These are phyloP conservation scores for Amaranthus cruentus DNA, from an alignment of 148 eudicot genomes.

Conservation along the genomic window DNA sequence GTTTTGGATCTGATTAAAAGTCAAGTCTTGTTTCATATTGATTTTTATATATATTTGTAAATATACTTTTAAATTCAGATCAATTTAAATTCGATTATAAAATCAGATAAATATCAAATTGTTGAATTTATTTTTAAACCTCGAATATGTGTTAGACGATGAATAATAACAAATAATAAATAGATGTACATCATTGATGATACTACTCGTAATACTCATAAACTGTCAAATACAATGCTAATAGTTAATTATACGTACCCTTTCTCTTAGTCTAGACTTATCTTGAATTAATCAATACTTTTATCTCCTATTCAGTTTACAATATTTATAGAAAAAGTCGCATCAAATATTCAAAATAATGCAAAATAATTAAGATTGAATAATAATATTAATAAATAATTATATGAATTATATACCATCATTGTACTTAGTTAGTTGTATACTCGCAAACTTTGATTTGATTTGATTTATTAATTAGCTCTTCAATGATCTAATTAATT, in stretches of 20 bases:
- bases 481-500: conserved; percentile 9
- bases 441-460: conserved; percentile 14
- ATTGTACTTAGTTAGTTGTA: conserved; percentile 14
- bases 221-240: conserved; percentile 1
- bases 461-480: conserved; percentile 9
- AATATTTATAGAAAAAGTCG: too few relatives aligned
- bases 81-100: background rate
- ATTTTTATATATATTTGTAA: too few relatives aligned
- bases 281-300: too few relatives aligned
- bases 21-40: too few relatives aligned
- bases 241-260: background rate
- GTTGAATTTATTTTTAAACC: too few relatives aligned
- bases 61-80: too few relatives aligned
- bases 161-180: background rate
- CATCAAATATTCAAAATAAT: too few relatives aligned
- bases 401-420: conserved; percentile 1
- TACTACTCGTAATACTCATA: background rate
- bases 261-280: background rate
- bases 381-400: background rate
- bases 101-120: background rate
- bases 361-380: background rate
- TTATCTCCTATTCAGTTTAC: too few relatives aligned
- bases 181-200: background rate
- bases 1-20: too few relatives aligned
- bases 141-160: conserved; percentile 1